These are phyloP conservation scores for Clarireedia sp. DNA, from an alignment of 2,329 filamentous ascomycete genomes.

Conservation along the genomic window DNA sequence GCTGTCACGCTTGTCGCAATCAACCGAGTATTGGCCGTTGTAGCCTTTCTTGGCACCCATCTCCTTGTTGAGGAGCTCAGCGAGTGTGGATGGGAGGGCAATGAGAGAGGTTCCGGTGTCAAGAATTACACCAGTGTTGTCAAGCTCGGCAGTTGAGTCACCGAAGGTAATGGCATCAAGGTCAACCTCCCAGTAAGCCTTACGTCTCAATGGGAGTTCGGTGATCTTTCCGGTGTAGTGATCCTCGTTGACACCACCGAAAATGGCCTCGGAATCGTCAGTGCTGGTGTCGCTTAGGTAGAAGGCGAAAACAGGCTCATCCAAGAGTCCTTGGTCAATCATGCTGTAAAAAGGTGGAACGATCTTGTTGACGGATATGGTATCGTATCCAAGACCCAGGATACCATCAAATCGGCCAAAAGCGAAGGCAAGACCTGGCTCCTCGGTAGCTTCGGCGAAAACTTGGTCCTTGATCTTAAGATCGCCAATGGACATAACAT, in stretches of 20 bases:
- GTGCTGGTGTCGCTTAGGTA: constrained; percentile 73
- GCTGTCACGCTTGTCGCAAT: constrained; percentile 73
- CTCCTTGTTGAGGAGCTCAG: constrained; percentile 94
- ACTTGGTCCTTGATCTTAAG: constrained; percentile 80
- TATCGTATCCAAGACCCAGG: constrained; percentile 86
- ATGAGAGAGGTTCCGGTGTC: constrained; percentile 98
- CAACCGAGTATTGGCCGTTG: constrained; percentile 93
- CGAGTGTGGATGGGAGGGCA: constrained; percentile 81
- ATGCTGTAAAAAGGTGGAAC: constrained; percentile 95
- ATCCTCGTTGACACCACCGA: constrained; percentile 77
- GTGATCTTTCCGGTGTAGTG: constrained; percentile 81
- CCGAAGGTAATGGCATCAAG: constrained; percentile 88
- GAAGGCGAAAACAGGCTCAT: constrained; percentile 92
- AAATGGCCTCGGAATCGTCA: constrained; percentile 76
- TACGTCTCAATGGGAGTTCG: constrained; percentile 90
- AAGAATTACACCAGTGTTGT: constrained; percentile 91
- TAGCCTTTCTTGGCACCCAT: constrained; percentile 97
- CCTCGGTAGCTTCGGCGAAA: constrained; percentile 91
- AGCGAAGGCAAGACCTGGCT: constrained; percentile 94
- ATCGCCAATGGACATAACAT: constrained; percentile 81
- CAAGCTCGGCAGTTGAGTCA: constrained; percentile 76
- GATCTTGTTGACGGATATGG: constrained; percentile 94
- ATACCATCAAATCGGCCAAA: constrained; percentile 98
- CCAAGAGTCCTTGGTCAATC: constrained; percentile 80
- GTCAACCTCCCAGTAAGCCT: constrained; percentile 99